Conservation (phyloP, 345 rosid species). For the Melaleuca alternifolia region DNA sequence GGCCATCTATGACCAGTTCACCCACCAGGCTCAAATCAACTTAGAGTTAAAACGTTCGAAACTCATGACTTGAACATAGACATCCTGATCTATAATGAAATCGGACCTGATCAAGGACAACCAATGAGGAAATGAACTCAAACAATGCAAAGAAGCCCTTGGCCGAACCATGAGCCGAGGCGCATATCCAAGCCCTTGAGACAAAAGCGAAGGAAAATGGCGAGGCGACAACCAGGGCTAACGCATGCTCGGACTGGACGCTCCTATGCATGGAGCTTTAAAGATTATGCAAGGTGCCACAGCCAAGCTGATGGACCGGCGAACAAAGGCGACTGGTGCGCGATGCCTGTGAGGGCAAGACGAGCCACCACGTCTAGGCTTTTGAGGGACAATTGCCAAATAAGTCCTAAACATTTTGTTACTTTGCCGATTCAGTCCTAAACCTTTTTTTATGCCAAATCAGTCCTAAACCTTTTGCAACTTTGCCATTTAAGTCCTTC, state of each 20-base stretch:
- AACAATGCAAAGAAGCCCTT: neutral
- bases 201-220: neutral
- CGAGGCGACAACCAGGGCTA: neutral
- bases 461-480: too few species aligned
- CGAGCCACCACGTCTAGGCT: neutral
- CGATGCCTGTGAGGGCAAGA: neutral
- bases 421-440: too few species aligned
- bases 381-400: too few species aligned
- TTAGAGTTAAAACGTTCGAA: neutral
- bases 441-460: too few species aligned
- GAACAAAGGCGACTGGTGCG: neutral
- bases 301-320: neutral
- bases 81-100: neutral
- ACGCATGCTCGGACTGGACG: neutral
- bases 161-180: neutral
- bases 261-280: neutral
- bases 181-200: neutral
- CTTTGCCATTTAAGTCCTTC: too few species aligned
- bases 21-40: neutral
- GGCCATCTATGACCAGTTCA: neutral
- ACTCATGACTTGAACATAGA: neutral
- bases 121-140: neutral
- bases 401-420: too few species aligned
- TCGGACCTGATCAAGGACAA: neutral
- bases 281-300: neutral